These are phyloP conservation scores for Colletotrichum limetticola DNA, from an alignment of 2,329 filamentous ascomycete species.

Conservation along the genomic window DNA sequence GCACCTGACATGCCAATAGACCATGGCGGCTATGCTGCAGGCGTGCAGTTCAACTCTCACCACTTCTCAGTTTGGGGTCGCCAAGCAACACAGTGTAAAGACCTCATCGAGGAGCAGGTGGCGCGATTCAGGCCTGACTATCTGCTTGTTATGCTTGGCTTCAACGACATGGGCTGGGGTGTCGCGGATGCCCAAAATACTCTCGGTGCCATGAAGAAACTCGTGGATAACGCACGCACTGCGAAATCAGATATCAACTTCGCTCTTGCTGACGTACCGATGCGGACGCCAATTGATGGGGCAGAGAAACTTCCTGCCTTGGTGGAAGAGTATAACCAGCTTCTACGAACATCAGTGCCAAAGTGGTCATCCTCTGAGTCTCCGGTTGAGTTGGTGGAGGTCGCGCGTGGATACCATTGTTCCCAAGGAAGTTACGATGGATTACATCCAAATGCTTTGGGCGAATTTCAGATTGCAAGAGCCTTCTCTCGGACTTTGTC, in stretches of 20 bases:
- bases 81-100: constrained; percentile 44
- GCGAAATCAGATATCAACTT: constrained; percentile 42
- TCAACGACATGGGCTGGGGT: constrained; percentile 48
- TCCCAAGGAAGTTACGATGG: constrained; percentile 50
- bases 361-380: constrained; percentile 41
- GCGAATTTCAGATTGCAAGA: constrained; percentile 53
- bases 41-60: constrained; percentile 41
- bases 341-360: constrained; percentile 38
- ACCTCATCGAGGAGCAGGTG: constrained; percentile 42
- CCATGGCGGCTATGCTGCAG: constrained; percentile 45
- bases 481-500: constrained; percentile 49
- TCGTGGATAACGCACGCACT: constrained; percentile 44
- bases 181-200: constrained; percentile 35
- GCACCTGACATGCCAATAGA: not conserved
- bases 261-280: constrained; percentile 44
- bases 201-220: constrained; percentile 37
- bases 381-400: constrained; percentile 45
- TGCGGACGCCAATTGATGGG: constrained; percentile 39
- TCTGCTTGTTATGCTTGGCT: constrained; percentile 47
- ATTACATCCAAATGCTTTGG: constrained; percentile 52
- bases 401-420: constrained; percentile 44
- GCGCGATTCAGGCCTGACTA: constrained; percentile 44
- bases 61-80: constrained; percentile 49
- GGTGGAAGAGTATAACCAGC: constrained; percentile 41
- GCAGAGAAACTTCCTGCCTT: constrained; percentile 39